Base-by-base conservation (phyloP, 2,329 filamentous ascomycete genomes). In the Hypoxylon sp. region DNA sequence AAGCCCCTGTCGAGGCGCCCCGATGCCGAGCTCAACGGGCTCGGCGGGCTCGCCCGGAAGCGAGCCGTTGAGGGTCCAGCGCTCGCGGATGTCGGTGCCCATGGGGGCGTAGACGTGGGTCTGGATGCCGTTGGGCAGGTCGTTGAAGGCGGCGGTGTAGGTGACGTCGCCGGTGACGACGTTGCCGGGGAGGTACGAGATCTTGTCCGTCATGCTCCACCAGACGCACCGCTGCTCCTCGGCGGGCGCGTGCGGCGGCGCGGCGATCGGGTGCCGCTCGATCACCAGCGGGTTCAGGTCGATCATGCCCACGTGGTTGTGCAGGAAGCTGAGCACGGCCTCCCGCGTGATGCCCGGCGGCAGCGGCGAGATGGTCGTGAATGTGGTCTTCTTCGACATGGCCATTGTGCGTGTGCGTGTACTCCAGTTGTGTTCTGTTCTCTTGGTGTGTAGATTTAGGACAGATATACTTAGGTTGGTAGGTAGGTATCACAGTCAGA, bases 21-120 rank as follows among this genome's bases (percentile, higher is more conserved):
- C 80, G 4, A 89, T 71, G 4, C 86, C 88, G 15, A 89, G 71
- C 72, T 93, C 89, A 7, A 81, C 71, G 0, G 83, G 77, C 63
- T 87, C 80, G 20, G 78, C 75, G 1, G 83, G 80, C 69, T 95
- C 90, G 12, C 87, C 88, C 0, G 87, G 86, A 30, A 89, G 73
- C 7, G 81, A 83, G 7, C 91, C 91, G 34, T 82, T 84, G 3
- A 96, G 76, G 6, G 79, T 85, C 90, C 90, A 96, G 71, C 87
- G 88, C 37, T 84, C 87, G 52, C 84, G 84, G 61, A 95, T 88
- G 55, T 94, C 86, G 42, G 95, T 79, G 7, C 90, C 90, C 66
- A 91, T 81, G 0, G 91, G 90, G 3, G 90, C 91, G 65, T 91
- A 93, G 63, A 87, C 86, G 68, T 95, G 91, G 9, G 90, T 95